Conservation (phyloP, 805 yeast genomes). For the Yamadazyma ubonensis region DNA sequence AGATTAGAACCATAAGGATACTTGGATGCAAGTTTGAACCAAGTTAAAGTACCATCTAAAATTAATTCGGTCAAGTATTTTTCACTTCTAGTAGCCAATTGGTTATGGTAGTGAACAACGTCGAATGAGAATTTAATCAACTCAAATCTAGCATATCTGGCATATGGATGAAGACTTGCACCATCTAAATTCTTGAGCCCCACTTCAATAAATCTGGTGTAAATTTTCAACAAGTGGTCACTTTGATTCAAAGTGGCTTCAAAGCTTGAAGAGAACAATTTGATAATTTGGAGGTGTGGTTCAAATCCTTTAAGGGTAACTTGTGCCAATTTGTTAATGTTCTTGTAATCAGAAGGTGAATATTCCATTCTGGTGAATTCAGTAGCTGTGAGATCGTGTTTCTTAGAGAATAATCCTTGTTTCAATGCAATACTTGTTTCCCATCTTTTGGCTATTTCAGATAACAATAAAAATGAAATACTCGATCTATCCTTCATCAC, state of each 20-base stretch:
- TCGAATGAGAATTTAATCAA: constrained; percentile 66
- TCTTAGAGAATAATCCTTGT: constrained; percentile 63
- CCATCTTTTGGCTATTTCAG: constrained; percentile 71
- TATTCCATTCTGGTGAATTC: constrained; percentile 82
- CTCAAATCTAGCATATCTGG: constrained; percentile 74
- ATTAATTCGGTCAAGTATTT: constrained; percentile 49
- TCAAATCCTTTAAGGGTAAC: constrained; percentile 49
- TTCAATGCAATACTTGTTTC: constrained; percentile 57
- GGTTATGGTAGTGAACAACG: constrained; percentile 55
- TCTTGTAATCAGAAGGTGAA: constrained; percentile 72
- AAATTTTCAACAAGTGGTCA: constrained; percentile 64
- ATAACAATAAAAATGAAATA: constrained; percentile 56
- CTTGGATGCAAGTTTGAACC: constrained; percentile 65
- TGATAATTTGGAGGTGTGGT: constrained; percentile 69
- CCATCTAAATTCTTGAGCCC: constrained; percentile 51
- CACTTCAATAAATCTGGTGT: constrained; percentile 56
- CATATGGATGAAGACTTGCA: constrained; percentile 82
- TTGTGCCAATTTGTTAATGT: constrained; percentile 51
- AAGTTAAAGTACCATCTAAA: constrained; percentile 66
- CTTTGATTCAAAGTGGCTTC: constrained; percentile 76
- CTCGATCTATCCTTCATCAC: constrained; percentile 65
- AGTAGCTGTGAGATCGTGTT: constrained; percentile 55
- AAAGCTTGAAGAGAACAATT: constrained; percentile 70
- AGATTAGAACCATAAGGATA: constrained; percentile 88
- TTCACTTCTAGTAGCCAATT: constrained; percentile 48